These are phyloP conservation scores for Cyberlindnera misumaiensis DNA, from an alignment of 805 yeast species.

Conservation along the genomic window DNA sequence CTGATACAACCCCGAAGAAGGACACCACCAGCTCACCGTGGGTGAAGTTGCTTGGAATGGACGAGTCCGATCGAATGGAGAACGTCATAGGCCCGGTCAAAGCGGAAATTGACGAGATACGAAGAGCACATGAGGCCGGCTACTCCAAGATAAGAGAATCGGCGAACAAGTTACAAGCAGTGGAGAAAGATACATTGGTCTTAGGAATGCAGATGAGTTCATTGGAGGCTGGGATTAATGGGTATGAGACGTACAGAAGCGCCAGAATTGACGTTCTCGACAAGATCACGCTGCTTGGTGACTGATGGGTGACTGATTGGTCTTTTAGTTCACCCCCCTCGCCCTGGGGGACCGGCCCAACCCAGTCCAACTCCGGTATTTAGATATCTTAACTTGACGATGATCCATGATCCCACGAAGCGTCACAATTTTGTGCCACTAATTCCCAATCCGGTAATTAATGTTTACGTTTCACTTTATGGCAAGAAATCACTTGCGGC, in stretches of 20 bases:
- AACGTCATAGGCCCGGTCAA: slow-evolving; percentile 6
- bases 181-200: slow-evolving; percentile 10
- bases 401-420: too few relatives aligned
- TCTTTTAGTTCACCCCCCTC: too few relatives aligned
- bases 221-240: slow-evolving; percentile 11
- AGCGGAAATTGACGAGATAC: slow-evolving; percentile 9
- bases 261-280: slow-evolving; percentile 13
- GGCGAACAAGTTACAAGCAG: slow-evolving; percentile 3
- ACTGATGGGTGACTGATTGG: too few relatives aligned
- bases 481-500: too few relatives aligned
- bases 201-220: slow-evolving; percentile 11
- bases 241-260: slow-evolving; percentile 9
- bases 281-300: slow-evolving; percentile 13
- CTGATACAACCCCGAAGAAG: neutral
- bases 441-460: neutral
- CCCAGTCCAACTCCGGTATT: too few relatives aligned
- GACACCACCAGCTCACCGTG: slow-evolving; percentile 6
- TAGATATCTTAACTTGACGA: too few relatives aligned
- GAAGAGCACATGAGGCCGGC: slow-evolving; percentile 10
- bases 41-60: slow-evolving; percentile 13
- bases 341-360: too few relatives aligned
- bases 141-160: slow-evolving; percentile 8
- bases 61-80: slow-evolving; percentile 10
- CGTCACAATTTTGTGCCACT: too few relatives aligned
- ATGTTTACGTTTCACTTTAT: slow-evolving; percentile 3